Base-by-base conservation (phyloP, 139 green algal species). In the Trebouxia sp. region DNA sequence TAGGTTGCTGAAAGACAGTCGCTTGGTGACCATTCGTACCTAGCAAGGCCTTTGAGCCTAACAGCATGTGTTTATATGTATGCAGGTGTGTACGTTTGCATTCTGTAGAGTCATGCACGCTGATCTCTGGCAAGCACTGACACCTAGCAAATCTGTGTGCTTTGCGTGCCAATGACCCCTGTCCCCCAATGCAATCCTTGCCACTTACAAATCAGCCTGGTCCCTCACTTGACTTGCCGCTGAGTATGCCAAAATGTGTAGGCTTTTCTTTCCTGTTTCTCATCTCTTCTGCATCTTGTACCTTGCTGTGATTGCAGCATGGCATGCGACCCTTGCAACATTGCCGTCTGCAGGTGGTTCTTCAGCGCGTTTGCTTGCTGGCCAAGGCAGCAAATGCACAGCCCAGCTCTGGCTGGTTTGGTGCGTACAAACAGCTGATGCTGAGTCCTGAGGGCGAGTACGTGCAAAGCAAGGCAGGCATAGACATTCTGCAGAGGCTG, bases 361-460 rank as follows among this genome's bases (percentile, higher is more conserved):
- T 75, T 15, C 66, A 75, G 38, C 38, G 66, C 17, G 66, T 30
- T 37, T 37, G n/a, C 17, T 38, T 75, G 37, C 38, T 75, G 66
- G 66, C 66, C 17, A 75, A 48, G 37, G 17, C 37, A 15, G 38
- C 22, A 14, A 51, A 1, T 35, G 0, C 5, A 51, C 30, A 32
- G 17, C 9, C 17, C 20, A 12, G 37, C 32, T 0, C 5, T 17
- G 24, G 8, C 11, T 78, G 70, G 70, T 28, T 43, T 26, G 10
- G 7, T 3, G 22, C 10, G 9, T 78, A 78, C 26, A 9, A 35
- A 24, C 1, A 42, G 9, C n/a, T 78, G 26, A 62, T 78, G 70
- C 8, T 62, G 24, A 42, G 43, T 39, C 42, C 7, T 28, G 38
- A 78, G 26, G 70, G 70, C 1, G 70, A 78, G 70, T 62, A 78